These are phyloP conservation scores for Blastomyces parvus DNA, from an alignment of 2,329 filamentous ascomycete species.

Conservation along the genomic window DNA sequence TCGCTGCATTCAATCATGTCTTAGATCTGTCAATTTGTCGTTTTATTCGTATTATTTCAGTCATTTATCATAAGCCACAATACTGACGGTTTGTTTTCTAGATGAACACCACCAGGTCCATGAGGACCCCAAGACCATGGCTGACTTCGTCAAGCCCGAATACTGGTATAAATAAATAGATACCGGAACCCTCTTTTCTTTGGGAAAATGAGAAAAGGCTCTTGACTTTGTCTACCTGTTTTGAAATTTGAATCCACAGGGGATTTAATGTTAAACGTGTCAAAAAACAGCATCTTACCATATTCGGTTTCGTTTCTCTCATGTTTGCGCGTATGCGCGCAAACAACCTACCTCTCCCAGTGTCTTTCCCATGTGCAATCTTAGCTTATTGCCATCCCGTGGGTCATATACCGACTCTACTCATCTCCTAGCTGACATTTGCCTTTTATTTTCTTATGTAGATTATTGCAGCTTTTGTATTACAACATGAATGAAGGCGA, in stretches of 20 bases:
- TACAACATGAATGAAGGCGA: constrained; percentile 1
- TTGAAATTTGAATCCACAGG: not conserved
- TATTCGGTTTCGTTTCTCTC: constrained; percentile 2
- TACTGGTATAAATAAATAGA: constrained; percentile 61
- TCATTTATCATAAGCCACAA: not conserved
- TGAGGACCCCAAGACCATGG: constrained; percentile 85
- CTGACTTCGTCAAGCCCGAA: constrained; percentile 89
- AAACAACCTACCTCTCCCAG: not conserved
- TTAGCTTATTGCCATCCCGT: not conserved
- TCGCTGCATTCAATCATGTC: not conserved
- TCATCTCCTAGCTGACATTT: not conserved
- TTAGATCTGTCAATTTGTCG: not conserved
- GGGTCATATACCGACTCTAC: not conserved
- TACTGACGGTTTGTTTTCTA: constrained; percentile 16
- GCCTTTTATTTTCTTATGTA: constrained; percentile 5
- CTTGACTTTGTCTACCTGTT: not conserved
- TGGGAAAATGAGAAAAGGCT: not conserved
- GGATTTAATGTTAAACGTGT: not conserved
- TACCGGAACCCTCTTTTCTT: not conserved
- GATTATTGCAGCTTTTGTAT: constrained; percentile 2
- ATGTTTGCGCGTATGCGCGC: not conserved
- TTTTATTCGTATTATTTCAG: not conserved
- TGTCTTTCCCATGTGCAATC: not conserved
- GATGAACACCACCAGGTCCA: constrained; percentile 40
- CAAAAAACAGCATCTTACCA: not conserved